These are phyloP conservation scores for Thamnidium elegans DNA, from an alignment of 192 early-diverging fungal genomes.

Conservation along the genomic window DNA sequence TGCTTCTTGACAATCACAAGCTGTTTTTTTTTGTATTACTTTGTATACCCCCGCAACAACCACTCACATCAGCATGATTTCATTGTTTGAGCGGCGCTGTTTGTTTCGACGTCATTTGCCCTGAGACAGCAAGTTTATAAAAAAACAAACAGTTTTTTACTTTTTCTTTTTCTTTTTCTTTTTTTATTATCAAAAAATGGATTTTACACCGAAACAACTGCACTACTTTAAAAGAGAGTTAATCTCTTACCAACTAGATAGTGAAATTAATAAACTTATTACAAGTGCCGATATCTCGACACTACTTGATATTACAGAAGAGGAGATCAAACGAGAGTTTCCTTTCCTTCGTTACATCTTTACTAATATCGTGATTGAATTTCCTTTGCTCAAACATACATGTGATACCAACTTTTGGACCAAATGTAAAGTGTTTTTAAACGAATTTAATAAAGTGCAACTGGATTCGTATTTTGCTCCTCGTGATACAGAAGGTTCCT, in stretches of 20 bases:
- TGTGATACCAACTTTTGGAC: slow-evolving; percentile 41
- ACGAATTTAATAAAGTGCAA: slow-evolving; percentile 40
- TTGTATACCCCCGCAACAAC: too few species aligned
- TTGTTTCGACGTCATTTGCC: too few species aligned
- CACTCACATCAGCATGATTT: too few species aligned
- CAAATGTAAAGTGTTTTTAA: slow-evolving; percentile 44
- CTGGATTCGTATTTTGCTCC: slow-evolving; percentile 28
- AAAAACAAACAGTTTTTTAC: not conserved
- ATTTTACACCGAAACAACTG: slow-evolving; percentile 38
- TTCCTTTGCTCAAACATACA: slow-evolving; percentile 46
- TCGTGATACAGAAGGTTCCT: not conserved
- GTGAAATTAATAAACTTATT: slow-evolving; percentile 35
- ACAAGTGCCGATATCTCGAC: slow-evolving; percentile 21
- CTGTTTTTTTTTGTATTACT: too few species aligned
- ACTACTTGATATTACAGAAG: slow-evolving; percentile 14
- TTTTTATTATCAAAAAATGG: slow-evolving; percentile 3
- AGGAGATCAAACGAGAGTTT: slow-evolving; percentile 36
- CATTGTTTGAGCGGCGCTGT: too few species aligned
- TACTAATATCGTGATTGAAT: slow-evolving; percentile 40
- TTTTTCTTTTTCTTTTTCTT: not conserved
- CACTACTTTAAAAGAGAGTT: slow-evolving; percentile 56
- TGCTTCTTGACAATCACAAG: too few species aligned
- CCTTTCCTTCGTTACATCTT: slow-evolving; percentile 50
- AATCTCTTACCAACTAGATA: slow-evolving; percentile 41
- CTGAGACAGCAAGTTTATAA: too few species aligned